Evolutionary conservation across 768 basidiomycete species (phyloP).

Genomic region (Mycena venus): DNA sequence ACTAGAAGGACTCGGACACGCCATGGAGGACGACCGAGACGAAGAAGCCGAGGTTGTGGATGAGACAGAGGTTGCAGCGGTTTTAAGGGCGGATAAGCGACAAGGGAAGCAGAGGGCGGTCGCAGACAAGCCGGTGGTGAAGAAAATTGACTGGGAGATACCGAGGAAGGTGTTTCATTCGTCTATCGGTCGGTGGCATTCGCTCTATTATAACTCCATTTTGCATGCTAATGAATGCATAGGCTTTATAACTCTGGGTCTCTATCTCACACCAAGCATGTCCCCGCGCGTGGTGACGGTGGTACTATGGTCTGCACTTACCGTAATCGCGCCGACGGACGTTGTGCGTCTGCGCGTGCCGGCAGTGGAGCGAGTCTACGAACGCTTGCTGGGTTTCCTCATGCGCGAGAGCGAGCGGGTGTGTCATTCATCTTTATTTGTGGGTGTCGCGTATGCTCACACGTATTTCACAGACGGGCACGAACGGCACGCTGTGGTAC

Average conservation of each 20-base stretch:
- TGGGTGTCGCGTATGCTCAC: too few relatives aligned
- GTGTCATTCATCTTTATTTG: constrained; percentile 32
- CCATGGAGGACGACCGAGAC: constrained; percentile 39
- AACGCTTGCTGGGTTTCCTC: constrained; percentile 79
- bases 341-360: constrained; percentile 77
- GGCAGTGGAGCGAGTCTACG: constrained; percentile 77
- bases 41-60: constrained; percentile 46
- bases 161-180: constrained; percentile 91
- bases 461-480: too few relatives aligned
- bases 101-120: constrained; percentile 24
- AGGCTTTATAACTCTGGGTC: constrained; percentile 76
- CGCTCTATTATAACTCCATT: constrained; percentile 51
- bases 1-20: constrained; percentile 60
- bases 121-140: constrained; percentile 26
- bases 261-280: constrained; percentile 63
- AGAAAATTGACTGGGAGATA: constrained; percentile 87
- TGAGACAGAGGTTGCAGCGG: constrained; percentile 44
- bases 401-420: constrained; percentile 94
- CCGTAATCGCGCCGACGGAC: constrained; percentile 81
- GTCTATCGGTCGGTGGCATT: constrained; percentile 78
- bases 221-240: constrained; percentile 29
- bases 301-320: constrained; percentile 74
- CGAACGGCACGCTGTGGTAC: constrained; percentile 94
- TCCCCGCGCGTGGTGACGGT: constrained; percentile 67
- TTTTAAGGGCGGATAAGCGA: constrained; percentile 42